A percentile compares a stretch with the other conserved stretches of the same genome.
Conservation (phyloP, 108 stramenopile genomes). For the Cyclostephanos invisitatus region DNA sequence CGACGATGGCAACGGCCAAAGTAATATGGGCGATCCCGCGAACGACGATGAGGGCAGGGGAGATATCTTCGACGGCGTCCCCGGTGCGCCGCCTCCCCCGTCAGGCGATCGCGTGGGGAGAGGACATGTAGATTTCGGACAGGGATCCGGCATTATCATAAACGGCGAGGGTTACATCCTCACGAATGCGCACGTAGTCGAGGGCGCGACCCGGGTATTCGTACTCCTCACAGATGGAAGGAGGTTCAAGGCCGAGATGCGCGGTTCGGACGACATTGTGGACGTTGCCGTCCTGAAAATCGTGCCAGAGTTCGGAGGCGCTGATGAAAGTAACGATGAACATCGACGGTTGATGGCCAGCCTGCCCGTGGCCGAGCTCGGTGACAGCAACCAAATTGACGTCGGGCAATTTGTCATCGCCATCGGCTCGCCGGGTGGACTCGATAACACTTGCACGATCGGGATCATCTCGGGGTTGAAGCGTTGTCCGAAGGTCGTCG, state of each 20-base stretch:
- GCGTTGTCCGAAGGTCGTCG: conserved; percentile 82
- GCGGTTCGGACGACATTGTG: conserved; percentile 82
- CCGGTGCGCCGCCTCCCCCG: conserved; percentile 14
- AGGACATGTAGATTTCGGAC: conserved; percentile 64
- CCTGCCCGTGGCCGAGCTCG: conserved; percentile 79
- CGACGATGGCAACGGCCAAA: neutral
- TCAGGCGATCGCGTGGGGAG: conserved; percentile 24
- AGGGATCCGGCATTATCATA: conserved; percentile 88
- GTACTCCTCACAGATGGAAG: conserved; percentile 87
- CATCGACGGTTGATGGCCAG: conserved; percentile 14
- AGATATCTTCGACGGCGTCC: conserved; percentile 44
- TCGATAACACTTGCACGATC: conserved; percentile 91
- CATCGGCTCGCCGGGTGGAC: conserved; percentile 75
- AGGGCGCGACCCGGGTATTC: conserved; percentile 73
- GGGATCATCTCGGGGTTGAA: conserved; percentile 84
- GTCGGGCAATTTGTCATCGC: conserved; percentile 85
- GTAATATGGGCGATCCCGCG: neutral
- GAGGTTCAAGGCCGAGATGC: conserved; percentile 69
- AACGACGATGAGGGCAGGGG: conserved; percentile 36
- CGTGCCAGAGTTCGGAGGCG: conserved; percentile 38
- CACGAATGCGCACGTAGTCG: conserved; percentile 93
- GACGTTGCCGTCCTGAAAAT: conserved; percentile 92
- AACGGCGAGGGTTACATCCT: conserved; percentile 76
- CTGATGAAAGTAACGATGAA: conserved; percentile 4
- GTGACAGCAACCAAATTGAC: conserved; percentile 71